A percentile compares a stretch with the other conserved stretches of the same genome.
phyloP scores from a whole-genome alignment of 202 grass and related monocot genomes.

The Setaria viridis region DNA sequence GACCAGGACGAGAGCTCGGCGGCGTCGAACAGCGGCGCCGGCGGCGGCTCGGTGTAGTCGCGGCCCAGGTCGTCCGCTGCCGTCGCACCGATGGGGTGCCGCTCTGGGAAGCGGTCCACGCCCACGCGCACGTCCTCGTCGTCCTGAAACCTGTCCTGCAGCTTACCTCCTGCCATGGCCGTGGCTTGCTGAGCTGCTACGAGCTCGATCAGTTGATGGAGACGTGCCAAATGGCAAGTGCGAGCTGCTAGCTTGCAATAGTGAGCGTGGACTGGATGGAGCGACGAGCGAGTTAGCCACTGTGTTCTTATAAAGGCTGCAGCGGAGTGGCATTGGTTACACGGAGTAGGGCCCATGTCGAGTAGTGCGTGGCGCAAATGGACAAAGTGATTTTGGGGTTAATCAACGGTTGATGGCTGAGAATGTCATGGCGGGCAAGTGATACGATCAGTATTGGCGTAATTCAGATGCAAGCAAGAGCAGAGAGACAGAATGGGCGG shows the following conservation, averaged over 20 bases:
- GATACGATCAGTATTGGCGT: too few species aligned
- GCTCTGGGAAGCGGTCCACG: conserved; percentile 23
- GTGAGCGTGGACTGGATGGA: background rate
- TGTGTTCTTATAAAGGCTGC: too few species aligned
- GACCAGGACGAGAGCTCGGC: conserved; percentile 63
- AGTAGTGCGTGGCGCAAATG: too few species aligned
- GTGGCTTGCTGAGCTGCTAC: background rate
- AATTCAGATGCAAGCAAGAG: too few species aligned
- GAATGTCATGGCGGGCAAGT: too few species aligned
- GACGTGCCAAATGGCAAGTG: background rate
- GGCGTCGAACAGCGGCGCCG: conserved; percentile 53
- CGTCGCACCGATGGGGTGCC: conserved; percentile 23
- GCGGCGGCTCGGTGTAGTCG: conserved; percentile 45
- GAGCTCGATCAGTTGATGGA: background rate
- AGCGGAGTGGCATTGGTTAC: too few species aligned
- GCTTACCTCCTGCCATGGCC: conserved; percentile 19
- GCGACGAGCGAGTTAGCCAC: background rate
- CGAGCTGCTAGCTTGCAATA: background rate
- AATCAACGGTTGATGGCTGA: too few species aligned
- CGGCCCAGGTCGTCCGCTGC: conserved; percentile 41
- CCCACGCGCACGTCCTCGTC: conserved; percentile 25
- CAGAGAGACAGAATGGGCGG: too few species aligned
- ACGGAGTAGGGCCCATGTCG: too few species aligned
- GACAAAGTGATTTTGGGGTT: too few species aligned
- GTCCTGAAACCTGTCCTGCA: background rate